Percentiles rank a stretch among this genome's conserved stretches.
Evolutionary conservation across 106 monocot species (phyloP).

Genomic region (Amphibolis antarctica): DNA sequence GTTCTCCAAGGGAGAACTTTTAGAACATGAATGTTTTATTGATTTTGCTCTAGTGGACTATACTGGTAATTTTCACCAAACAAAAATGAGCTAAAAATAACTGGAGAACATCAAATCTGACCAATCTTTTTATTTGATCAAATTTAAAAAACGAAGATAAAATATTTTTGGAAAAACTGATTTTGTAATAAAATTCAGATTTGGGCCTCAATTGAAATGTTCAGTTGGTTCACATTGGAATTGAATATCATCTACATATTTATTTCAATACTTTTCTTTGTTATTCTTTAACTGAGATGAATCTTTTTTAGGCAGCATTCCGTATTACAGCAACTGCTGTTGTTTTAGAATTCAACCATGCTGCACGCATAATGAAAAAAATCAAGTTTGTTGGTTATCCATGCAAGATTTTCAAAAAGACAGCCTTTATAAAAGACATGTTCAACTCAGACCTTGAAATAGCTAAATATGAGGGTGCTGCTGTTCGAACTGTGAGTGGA

Average conservation of each 20-base stretch:
- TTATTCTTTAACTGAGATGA: too few species aligned
- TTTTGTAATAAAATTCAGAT: too few species aligned
- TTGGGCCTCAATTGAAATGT: too few species aligned
- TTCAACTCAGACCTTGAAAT: constrained; percentile 95
- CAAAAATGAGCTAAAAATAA: neutral
- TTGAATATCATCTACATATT: too few species aligned
- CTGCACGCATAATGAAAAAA: constrained; percentile 78
- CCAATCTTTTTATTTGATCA: too few species aligned
- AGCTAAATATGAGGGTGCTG: constrained; percentile 93
- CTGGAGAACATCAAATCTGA: too few species aligned
- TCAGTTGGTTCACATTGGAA: too few species aligned
- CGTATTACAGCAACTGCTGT: constrained; percentile 52
- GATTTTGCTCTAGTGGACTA: neutral
- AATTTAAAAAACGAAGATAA: too few species aligned
- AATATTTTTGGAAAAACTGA: too few species aligned
- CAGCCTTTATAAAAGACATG: constrained; percentile 92
- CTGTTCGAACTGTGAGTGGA: constrained; percentile 74
- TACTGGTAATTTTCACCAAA: neutral
- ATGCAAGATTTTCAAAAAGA: constrained; percentile 90
- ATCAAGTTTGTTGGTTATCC: constrained; percentile 89
- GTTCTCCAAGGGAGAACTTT: too few species aligned
- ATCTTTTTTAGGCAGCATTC: constrained; percentile 32
- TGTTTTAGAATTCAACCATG: constrained; percentile 80
- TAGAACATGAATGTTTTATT: neutral
- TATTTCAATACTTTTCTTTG: too few species aligned